Evolutionary conservation across 2,329 filamentous ascomycete species (phyloP).

Genomic region (Dryadomyces quercus-mongolicae): DNA sequence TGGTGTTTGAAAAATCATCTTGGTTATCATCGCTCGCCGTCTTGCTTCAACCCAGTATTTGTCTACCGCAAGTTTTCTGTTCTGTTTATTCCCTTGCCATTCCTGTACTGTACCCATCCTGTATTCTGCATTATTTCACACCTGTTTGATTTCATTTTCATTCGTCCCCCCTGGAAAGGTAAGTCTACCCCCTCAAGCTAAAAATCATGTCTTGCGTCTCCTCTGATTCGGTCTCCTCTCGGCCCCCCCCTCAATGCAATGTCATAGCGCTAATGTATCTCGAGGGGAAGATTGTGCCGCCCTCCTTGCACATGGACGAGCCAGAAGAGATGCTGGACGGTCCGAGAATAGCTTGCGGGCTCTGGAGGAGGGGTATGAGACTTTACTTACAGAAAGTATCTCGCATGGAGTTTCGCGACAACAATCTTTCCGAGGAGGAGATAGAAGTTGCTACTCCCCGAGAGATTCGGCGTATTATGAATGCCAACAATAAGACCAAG

Average conservation of each 20-base stretch:
- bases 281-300: not conserved
- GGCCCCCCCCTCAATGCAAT: not conserved
- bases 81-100: too few species aligned
- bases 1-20: too few species aligned
- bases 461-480: not conserved
- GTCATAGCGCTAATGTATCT: not conserved
- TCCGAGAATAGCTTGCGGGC: not conserved
- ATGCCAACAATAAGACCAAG: not conserved
- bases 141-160: too few species aligned
- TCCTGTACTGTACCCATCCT: too few species aligned
- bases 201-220: not conserved
- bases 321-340: not conserved
- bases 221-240: not conserved
- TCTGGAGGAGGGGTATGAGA: not conserved
- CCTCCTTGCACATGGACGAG: not conserved
- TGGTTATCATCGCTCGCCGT: too few species aligned
- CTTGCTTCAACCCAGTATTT: too few species aligned
- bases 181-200: too few species aligned
- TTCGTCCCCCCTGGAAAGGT: too few species aligned
- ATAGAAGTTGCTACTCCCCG: not conserved
- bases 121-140: too few species aligned
- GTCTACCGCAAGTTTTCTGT: too few species aligned
- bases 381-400: not conserved
- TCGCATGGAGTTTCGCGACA: slow-evolving; percentile 2
- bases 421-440: slow-evolving; percentile 1